A percentile compares a stretch with the other conserved stretches of the same genome.
Evolutionary conservation across 2,329 filamentous ascomycete genomes (phyloP).

Genomic region (Didymella keratinophila): DNA sequence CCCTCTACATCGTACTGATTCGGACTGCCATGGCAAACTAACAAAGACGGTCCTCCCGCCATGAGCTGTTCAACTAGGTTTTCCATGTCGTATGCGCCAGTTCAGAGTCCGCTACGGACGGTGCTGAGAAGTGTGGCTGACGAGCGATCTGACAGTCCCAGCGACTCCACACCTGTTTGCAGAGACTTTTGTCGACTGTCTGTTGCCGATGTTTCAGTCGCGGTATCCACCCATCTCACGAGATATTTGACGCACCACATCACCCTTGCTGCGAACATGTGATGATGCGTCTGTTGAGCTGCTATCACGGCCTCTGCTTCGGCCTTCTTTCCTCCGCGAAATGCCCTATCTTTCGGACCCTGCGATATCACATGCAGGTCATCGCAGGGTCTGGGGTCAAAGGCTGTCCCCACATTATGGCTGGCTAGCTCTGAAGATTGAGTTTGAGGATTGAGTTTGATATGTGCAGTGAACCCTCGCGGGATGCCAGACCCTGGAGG

Average conservation of each 20-base stretch:
- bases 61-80: not conserved
- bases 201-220: constrained; percentile 19
- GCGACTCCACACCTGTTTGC: constrained; percentile 16
- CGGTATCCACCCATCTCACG: constrained; percentile 11
- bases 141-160: constrained; percentile 18
- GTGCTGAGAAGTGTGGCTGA: constrained; percentile 11
- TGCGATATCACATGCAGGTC: constrained; percentile 11
- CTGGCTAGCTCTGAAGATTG: constrained; percentile 2
- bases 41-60: constrained; percentile 21
- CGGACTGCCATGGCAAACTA: constrained; percentile 18
- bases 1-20: constrained; percentile 15
- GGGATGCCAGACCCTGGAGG: not conserved
- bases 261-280: constrained; percentile 10
- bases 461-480: constrained; percentile 7
- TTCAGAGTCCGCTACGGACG: not conserved
- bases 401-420: not conserved
- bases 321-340: constrained; percentile 13
- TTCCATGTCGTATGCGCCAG: constrained; percentile 4
- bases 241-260: not conserved
- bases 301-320: constrained; percentile 6
- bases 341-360: constrained; percentile 15
- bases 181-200: constrained; percentile 17
- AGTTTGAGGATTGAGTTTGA: constrained; percentile 14
- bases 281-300: constrained; percentile 17
- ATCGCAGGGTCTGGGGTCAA: constrained; percentile 4